Base-by-base conservation (phyloP, 345 rosid genomes). In the Sisymbrium irio region DNA sequence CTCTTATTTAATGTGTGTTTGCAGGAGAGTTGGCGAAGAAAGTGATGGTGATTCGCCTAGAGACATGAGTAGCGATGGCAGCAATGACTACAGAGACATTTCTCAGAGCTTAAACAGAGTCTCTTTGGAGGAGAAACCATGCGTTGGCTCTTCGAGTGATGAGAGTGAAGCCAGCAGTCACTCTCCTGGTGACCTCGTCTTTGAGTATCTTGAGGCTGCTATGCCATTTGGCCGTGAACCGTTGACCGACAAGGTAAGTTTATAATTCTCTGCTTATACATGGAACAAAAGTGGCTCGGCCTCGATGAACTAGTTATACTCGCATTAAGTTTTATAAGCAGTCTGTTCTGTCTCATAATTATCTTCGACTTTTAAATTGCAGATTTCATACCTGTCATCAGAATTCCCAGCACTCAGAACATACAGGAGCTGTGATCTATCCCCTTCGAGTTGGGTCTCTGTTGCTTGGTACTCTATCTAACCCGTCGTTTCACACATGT, bases 151-250 rank as follows among this genome's bases (percentile, higher is more conserved):
- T 2, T 87, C 94, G 2, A 84, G 91, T 41, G 92, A 90, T 73
- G 97, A 90, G 72, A 78, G 85, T 62, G 97, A 93, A 76, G 77
- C 51, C 8, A 37, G 81, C 45, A 77, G 61, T 55, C 33, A 40
- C 68, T 80, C 84, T 73, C 83, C 78, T 15, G 85, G 84, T 76
- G 87, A 73, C 68, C 89, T 81, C 75, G 62, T 85, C 46, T 93
- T 85, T 76, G 88, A 90, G 71, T 90, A 88, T 77, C 79, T 90
- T 62, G 98, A 87, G 76, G 80, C 80, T 57, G 90, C 78, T 57
- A 72, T 83, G 59, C 98, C 98, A 44, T 89, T 85, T 76, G 83
- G 81, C 73, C 98, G 96, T 15, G 84, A 93, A 81, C 97, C 98
- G 27, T 79, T 93, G 82, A 80, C 88, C 25, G 93, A 89, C 80